These are phyloP conservation scores for Russula abietina DNA, from an alignment of 768 basidiomycete species.

Conservation along the genomic window DNA sequence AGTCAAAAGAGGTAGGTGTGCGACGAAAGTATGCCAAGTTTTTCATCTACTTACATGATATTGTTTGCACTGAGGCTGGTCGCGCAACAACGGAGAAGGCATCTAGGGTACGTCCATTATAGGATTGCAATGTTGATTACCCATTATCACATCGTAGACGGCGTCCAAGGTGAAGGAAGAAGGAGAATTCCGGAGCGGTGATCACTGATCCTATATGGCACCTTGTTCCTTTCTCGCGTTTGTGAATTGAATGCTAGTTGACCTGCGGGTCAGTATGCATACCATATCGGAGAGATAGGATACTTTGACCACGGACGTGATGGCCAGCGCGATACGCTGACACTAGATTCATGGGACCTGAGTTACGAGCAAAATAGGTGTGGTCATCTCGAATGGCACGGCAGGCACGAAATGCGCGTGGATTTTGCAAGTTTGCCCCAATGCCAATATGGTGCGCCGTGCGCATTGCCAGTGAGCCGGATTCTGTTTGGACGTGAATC, in stretches of 20 bases:
- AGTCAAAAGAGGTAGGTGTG: constrained; percentile 4
- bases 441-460: no score
- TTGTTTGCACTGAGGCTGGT: not conserved
- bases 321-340: not conserved
- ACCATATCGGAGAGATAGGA: not conserved
- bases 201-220: constrained; percentile 1
- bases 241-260: not conserved
- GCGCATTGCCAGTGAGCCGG: no score
- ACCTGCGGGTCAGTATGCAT: not conserved
- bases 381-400: no score
- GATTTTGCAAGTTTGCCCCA: no score
- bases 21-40: not conserved
- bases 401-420: no score
- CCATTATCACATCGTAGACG: not conserved
- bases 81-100: constrained; percentile 8
- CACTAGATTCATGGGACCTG: not conserved
- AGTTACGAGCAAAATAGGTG: no score
- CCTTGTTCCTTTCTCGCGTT: not conserved
- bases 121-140: not conserved
- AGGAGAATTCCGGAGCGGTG: not conserved
- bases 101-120: constrained; percentile 7
- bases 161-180: constrained; percentile 12
- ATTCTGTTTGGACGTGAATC: no score
- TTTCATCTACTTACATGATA: not conserved
- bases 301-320: not conserved